Conservation (phyloP, 352 stramenopile genomes). For the Phytophthora hibernalis region DNA sequence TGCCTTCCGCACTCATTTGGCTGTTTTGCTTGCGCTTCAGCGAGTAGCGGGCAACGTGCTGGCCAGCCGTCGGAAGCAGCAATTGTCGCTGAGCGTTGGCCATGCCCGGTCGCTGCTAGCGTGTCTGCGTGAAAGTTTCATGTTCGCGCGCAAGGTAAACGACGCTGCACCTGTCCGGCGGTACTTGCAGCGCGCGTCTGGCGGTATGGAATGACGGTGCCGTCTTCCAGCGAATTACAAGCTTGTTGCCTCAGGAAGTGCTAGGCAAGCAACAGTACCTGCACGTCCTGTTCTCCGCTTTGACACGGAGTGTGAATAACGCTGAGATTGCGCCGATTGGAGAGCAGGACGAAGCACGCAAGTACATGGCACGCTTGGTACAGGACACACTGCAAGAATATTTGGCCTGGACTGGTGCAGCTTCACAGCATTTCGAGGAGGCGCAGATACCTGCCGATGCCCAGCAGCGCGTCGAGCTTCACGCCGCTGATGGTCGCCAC, state of each 20-base stretch:
- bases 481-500: conserved; percentile 60
- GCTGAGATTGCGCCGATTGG: conserved; percentile 31
- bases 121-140: conserved; percentile 74
- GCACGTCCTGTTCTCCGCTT: conserved; percentile 59
- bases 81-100: conserved; percentile 64
- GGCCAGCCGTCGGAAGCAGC: conserved; percentile 44
- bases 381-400: conserved; percentile 73
- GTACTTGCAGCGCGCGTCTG: conserved; percentile 59
- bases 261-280: conserved; percentile 80
- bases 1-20: conserved; percentile 76
- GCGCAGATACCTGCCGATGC: conserved; percentile 49
- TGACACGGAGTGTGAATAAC: conserved; percentile 43
- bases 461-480: conserved; percentile 63
- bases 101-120: conserved; percentile 56
- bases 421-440: conserved; percentile 25
- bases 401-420: conserved; percentile 58
- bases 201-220: conserved; percentile 53
- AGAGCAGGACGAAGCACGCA: conserved; percentile 69
- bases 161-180: conserved; percentile 62
- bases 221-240: conserved; percentile 54
- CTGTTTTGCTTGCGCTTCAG: conserved; percentile 74
- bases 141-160: conserved; percentile 80
- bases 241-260: conserved; percentile 78
- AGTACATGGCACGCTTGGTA: conserved; percentile 71
- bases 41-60: conserved; percentile 75